Evolutionary conservation across 1,284 basidiomycete genomes (phyloP), one percentile per base, ranked within the genome.

Genomic region (Microbotryomycetes sp.): DNA sequence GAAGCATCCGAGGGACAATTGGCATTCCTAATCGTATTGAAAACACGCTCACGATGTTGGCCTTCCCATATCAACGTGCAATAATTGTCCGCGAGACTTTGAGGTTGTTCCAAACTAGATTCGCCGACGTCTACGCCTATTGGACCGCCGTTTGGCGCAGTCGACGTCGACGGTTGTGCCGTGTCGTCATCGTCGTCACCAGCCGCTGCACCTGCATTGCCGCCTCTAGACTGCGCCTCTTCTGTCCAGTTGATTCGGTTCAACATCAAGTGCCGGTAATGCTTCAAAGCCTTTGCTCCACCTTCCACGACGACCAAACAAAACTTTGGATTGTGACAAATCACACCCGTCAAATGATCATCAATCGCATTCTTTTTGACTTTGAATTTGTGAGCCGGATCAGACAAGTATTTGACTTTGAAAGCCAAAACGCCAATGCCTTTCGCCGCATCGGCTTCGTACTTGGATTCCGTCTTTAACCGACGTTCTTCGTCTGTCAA

Each of bases 31-130:
- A 96, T 93, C 54, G 80, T 81, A 71, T 78, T 85, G 75, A 93
- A 97, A 41, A 82, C 79, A 35, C 91, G 80, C 67, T 97, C 91
- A 45, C 89, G 81, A 52, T 96, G 75, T 54, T 86, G 83, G 13
- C 96, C 94, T 74, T 96, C 90, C 89, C 94, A 98, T 5, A 98
- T 84, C 52, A 96, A 75, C 72, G 85, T 86, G 75, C 94, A 98
- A 62, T 82, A 81, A 75, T 99, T 99, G 66, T 89, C 82, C 60
- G 86, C 85, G 72, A 97, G 75, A 27, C 82, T 85, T 28, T 80
- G 77, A 0, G 78, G 76, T 0, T 72, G 77, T 49, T 73, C 65
- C 50, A 71, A 21, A 9, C 9, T 48, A 59, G 29, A 56, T 64
- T 31, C 60, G 21, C 61, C 61, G n/a, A n/a, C n/a, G 16, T 69